phyloP scores from a whole-genome alignment of 2,329 filamentous ascomycete species.

The Paradendryphiella salina region DNA sequence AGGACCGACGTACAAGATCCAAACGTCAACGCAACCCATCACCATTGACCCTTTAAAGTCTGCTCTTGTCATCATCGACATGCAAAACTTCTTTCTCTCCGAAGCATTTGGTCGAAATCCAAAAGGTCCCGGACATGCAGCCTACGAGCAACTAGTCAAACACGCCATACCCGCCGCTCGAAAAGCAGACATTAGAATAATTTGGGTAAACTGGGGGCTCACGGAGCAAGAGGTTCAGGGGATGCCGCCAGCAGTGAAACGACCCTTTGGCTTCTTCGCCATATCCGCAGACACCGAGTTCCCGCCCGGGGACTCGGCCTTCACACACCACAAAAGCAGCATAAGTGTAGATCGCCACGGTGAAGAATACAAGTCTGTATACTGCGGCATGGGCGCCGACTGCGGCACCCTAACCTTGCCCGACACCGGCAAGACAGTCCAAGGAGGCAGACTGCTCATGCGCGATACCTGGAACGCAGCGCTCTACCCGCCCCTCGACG shows the following conservation, averaged over 20 bases:
- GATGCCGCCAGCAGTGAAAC: constrained; percentile 47
- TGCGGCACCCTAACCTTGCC: constrained; percentile 27
- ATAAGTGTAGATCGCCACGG: constrained; percentile 43
- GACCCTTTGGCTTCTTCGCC: constrained; percentile 44
- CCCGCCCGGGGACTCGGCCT: constrained; percentile 1
- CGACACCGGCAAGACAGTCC: constrained; percentile 21
- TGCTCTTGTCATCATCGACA: constrained; percentile 49
- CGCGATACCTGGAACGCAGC: constrained; percentile 49
- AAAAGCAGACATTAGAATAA: constrained; percentile 45
- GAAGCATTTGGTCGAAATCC: constrained; percentile 26
- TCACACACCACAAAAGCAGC: constrained; percentile 14
- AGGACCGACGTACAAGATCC: constrained; percentile 20
- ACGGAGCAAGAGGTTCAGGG: constrained; percentile 41
- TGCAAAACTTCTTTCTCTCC: constrained; percentile 52
- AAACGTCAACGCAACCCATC: constrained; percentile 34
- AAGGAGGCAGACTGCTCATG: constrained; percentile 46
- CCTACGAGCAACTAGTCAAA: constrained; percentile 37
- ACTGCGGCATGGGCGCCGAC: constrained; percentile 43
- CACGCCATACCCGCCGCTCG: constrained; percentile 48
- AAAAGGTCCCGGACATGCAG: constrained; percentile 27
- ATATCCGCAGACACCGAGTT: constrained; percentile 23
- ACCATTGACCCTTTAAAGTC: constrained; percentile 45
- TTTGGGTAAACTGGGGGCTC: constrained; percentile 51
- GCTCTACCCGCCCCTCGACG: constrained; percentile 46
- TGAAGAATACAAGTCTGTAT: constrained; percentile 17